Conservation (phyloP, 495 filamentous ascomycete species). For the Trichodelitschia bisporula region DNA sequence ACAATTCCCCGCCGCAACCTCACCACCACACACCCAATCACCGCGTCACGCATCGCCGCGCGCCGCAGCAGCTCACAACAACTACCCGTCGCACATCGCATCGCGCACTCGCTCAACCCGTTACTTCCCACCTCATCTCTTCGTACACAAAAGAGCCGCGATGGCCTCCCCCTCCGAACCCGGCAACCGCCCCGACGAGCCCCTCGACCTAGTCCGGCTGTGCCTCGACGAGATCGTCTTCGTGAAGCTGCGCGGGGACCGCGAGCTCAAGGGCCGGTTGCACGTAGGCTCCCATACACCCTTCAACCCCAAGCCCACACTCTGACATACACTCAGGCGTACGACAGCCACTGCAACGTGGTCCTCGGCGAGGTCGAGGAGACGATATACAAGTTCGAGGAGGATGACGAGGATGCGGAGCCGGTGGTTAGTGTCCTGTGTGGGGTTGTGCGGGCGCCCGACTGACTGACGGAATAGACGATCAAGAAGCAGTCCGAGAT, state of each 20-base stretch:
- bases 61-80: too few species aligned
- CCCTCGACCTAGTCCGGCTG: constrained; percentile 82
- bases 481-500: constrained; percentile 93
- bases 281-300: constrained; percentile 45
- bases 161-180: too few species aligned
- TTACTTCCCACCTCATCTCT: too few species aligned
- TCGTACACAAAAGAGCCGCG: too few species aligned
- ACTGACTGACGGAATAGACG: constrained; percentile 28
- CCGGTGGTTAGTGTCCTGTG: constrained; percentile 23
- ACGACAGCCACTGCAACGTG: constrained; percentile 97
- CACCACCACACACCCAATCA: too few species aligned
- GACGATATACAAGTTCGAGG: constrained; percentile 72
- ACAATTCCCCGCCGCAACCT: too few species aligned
- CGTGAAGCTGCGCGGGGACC: constrained; percentile 85
- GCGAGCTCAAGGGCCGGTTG: constrained; percentile 81
- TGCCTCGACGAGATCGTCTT: constrained; percentile 89
- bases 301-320: too few species aligned
- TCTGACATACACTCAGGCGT: too few species aligned
- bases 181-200: too few species aligned
- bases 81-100: too few species aligned
- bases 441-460: background rate
- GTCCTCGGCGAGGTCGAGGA: constrained; percentile 93
- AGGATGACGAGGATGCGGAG: constrained; percentile 69
- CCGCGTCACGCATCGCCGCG: too few species aligned
- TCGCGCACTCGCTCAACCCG: too few species aligned